Evolutionary conservation across 2,329 filamentous ascomycete species (phyloP).

Genomic region (Hypoxylon sp.): DNA sequence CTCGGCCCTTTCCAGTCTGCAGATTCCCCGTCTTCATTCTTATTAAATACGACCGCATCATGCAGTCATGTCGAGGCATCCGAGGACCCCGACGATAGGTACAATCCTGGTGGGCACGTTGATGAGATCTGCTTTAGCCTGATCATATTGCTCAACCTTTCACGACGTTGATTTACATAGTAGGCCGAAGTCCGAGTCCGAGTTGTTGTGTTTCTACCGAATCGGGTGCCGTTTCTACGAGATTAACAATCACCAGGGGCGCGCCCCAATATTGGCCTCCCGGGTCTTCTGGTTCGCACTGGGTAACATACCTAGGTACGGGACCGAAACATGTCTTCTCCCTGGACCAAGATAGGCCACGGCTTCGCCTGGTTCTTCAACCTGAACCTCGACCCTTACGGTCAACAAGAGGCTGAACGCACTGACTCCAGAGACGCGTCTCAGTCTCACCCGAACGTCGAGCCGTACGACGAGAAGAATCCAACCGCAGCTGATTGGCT

Average conservation of each 20-base stretch:
- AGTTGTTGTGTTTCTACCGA: constrained; percentile 13
- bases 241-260: constrained; percentile 18
- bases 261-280: constrained; percentile 20
- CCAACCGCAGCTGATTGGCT: constrained; percentile 83
- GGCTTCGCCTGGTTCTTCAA: constrained; percentile 81
- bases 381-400: constrained; percentile 75
- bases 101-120: constrained; percentile 30
- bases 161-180: constrained; percentile 18
- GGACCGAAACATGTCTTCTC: constrained; percentile 45
- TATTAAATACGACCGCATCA: constrained; percentile 43
- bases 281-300: constrained; percentile 13
- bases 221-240: constrained; percentile 1
- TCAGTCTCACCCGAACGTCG: constrained; percentile 59
- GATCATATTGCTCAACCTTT: constrained; percentile 20
- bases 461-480: constrained; percentile 85
- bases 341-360: constrained; percentile 73
- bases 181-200: constrained; percentile 11
- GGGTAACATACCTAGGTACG: constrained; percentile 5
- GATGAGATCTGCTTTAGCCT: constrained; percentile 29
- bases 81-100: constrained; percentile 16
- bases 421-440: constrained; percentile 63
- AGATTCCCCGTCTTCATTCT: constrained; percentile 22
- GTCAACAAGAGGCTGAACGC: constrained; percentile 64
- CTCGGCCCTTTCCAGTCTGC: constrained; percentile 33
- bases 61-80: constrained; percentile 26